Base-by-base conservation (phyloP, 306 rosid species). In the Cicer judaicum region DNA sequence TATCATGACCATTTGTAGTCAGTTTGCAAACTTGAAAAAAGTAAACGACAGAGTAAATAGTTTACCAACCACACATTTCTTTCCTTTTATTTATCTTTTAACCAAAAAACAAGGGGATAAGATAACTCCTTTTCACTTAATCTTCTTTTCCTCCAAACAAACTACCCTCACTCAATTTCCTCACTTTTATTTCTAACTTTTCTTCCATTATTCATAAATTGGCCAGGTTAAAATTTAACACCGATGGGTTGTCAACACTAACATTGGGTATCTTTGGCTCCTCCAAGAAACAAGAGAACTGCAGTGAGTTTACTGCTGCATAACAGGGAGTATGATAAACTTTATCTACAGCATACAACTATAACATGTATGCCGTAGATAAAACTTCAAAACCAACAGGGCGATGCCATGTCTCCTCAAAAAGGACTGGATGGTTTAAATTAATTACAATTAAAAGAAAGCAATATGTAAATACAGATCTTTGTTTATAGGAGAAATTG, bases 1-100 rank as follows among this genome's bases (percentile, higher is more conserved):
- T 16, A 54, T 21, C 75, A 53, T 29, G 69, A 16, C 36, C 34
- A 21, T 66, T 11, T n/a, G 68, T 8, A 6, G 50, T 50, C 42
- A 66, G 73, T 64, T 40, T 65, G 44, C 66, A 64, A 18, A 29
- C n/a, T 11, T 16, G n/a, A 55, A 78, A 78, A 68, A 54, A 38
- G 73, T n/a, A 47, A 67, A 40, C 47, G 62, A 48, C 39, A 49
- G 18, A 66, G 36, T 21, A 52, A 65, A 48, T 8, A 65, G 76
- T 56, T 77, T 73, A 41, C 34, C 1, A 5, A 34, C 14, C 71
- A 57, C 49, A 43, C 7, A 40, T 68, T 57, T 68, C 34, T 24
- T 73, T 73, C 68, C 62, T 13, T 55, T 24, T 39, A 18, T 12
- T 12, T 40, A 41, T 69, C n/a, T 29, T 50, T 10, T 36, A 18